Percentiles rank a stretch among this genome's conserved stretches.
These are phyloP conservation scores for Yamadazyma songkhlaensis DNA, from an alignment of 1,139 yeast genomes.

Conservation along the genomic window DNA sequence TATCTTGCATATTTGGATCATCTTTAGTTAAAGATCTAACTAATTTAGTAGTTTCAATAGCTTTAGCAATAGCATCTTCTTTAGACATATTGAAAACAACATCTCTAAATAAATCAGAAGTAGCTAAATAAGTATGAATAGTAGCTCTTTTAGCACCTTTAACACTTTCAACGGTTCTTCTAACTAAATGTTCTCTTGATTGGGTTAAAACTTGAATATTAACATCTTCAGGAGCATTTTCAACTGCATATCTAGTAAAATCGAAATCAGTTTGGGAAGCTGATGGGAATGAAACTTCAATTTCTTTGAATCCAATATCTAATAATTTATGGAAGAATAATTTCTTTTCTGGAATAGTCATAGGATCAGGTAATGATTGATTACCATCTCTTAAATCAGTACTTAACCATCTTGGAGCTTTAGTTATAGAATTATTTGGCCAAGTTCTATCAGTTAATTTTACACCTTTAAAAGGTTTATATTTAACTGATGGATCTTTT, in stretches of 20 bases:
- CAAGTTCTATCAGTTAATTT: conserved; percentile 76
- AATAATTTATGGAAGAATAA: conserved; percentile 80
- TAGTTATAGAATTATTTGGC: conserved; percentile 74
- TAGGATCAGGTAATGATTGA: conserved; percentile 80
- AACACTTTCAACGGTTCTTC: conserved; percentile 84
- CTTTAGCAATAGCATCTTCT: conserved; percentile 75
- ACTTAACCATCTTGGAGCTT: conserved; percentile 86
- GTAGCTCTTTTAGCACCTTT: conserved; percentile 90
- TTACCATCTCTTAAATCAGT: conserved; percentile 51
- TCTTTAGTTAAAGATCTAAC: conserved; percentile 87
- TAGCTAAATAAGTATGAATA: conserved; percentile 87
- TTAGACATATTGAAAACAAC: conserved; percentile 85
- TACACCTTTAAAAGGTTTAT: conserved; percentile 65
- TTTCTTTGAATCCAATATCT: conserved; percentile 94
- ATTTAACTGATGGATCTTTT: conserved; percentile 76
- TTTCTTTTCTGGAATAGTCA: conserved; percentile 87
- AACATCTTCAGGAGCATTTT: conserved; percentile 90
- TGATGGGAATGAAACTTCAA: conserved; percentile 94
- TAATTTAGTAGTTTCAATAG: conserved; percentile 77
- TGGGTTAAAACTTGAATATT: conserved; percentile 90
- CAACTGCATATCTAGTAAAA: conserved; percentile 90
- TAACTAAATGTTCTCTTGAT: conserved; percentile 85
- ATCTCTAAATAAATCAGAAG: conserved; percentile 87
- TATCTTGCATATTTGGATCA: conserved; percentile 67
- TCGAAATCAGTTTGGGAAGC: conserved; percentile 96